Percentiles rank a stretch among this genome's conserved stretches.
These are phyloP conservation scores for Beauveria australis DNA, from an alignment of 2,329 filamentous ascomycete species.

Conservation along the genomic window DNA sequence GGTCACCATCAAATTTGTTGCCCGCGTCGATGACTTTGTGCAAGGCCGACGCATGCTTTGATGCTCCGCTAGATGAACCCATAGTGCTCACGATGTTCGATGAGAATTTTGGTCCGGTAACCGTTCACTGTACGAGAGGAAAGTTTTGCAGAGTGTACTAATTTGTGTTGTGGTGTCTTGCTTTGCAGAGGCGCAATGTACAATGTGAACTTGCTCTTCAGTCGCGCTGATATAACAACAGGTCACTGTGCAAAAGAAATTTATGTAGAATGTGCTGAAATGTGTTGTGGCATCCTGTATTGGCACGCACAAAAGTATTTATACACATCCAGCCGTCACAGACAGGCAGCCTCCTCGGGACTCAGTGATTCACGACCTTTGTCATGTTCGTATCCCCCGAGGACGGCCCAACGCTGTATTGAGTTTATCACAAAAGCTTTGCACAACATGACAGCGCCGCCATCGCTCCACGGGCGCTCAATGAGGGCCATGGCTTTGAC, in stretches of 20 bases:
- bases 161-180: neutral
- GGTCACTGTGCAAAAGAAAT: no score
- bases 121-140: neutral
- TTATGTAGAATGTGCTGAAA: no score
- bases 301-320: no score
- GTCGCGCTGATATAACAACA: no score
- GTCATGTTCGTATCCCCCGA: neutral
- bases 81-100: neutral
- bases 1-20: constrained; percentile 20
- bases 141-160: neutral
- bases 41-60: constrained; percentile 10
- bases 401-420: neutral
- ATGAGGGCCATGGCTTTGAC: neutral
- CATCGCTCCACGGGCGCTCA: neutral
- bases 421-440: neutral
- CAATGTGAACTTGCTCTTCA: no score
- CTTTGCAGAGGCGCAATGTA: no score
- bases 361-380: neutral
- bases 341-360: no score
- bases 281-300: no score
- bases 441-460: neutral
- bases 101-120: neutral
- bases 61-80: neutral
- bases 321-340: no score
- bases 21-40: constrained; percentile 17